phyloP scores from a whole-genome alignment of 2,329 filamentous ascomycete species.

The Pestalotiopsis sp. region DNA sequence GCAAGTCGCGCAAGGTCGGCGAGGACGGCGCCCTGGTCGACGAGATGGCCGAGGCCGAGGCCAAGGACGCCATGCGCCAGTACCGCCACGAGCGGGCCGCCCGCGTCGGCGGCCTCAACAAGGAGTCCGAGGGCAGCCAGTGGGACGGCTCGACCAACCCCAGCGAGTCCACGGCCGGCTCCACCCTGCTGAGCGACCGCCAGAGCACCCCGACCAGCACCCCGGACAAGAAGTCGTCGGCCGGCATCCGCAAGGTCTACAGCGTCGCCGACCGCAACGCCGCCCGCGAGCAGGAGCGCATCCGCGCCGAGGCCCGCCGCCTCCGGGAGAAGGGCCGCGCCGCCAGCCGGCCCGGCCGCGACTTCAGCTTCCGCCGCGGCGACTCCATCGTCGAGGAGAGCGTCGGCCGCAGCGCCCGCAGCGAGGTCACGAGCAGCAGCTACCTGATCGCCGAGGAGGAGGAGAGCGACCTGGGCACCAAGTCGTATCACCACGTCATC shows the following conservation, averaged over 20 bases:
- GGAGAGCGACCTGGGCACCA: constrained; percentile 56
- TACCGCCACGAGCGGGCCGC: constrained; percentile 89
- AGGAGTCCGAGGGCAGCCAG: constrained; percentile 73
- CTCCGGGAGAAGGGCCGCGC: constrained; percentile 57
- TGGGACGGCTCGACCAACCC: constrained; percentile 77
- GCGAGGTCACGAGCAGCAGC: constrained; percentile 22
- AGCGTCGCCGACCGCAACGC: constrained; percentile 59
- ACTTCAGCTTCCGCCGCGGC: constrained; percentile 57
- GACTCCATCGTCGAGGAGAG: constrained; percentile 32
- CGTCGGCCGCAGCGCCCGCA: constrained; percentile 30
- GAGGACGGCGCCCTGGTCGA: constrained; percentile 67
- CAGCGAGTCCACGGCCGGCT: constrained; percentile 63
- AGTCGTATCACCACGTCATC: constrained; percentile 59
- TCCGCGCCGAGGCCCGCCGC: constrained; percentile 58
- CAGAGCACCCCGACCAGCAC: constrained; percentile 60
- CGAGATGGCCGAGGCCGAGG: constrained; percentile 64
- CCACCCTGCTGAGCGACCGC: constrained; percentile 62
- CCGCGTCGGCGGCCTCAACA: constrained; percentile 87
- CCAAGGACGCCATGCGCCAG: constrained; percentile 70
- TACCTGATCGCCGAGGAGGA: constrained; percentile 21
- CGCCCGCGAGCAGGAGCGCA: constrained; percentile 54
- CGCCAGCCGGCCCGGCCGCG: constrained; percentile 33
- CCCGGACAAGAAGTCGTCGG: constrained; percentile 43
- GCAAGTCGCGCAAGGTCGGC: constrained; percentile 44
- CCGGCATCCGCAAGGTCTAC: constrained; percentile 64